These are phyloP conservation scores for Picea sitchensis DNA, from an alignment of 75 land plant genomes.

Conservation along the genomic window DNA sequence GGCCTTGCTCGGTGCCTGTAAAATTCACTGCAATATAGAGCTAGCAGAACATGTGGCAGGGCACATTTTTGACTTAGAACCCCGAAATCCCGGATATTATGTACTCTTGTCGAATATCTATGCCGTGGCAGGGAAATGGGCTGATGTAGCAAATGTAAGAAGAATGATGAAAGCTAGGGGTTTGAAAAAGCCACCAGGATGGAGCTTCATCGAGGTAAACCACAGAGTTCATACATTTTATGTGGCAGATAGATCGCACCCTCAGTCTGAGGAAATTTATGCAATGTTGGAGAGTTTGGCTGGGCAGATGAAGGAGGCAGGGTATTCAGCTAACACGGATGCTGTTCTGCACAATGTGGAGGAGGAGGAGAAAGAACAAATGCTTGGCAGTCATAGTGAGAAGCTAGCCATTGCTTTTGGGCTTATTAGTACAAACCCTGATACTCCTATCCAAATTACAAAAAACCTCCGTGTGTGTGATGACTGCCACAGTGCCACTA, in stretches of 20 bases:
- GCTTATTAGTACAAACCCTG: conserved; percentile 9
- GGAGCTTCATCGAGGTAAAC: conserved; percentile 11
- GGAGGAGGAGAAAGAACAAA: conserved; percentile 6
- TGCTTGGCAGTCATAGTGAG: conserved; percentile 20
- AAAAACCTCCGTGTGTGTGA: conserved; percentile 13
- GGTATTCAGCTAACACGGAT: conserved; percentile 7
- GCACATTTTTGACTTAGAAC: conserved; percentile 11
- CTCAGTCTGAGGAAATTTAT: conserved; percentile 9
- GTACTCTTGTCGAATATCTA: conserved; percentile 20
- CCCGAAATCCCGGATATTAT: conserved; percentile 10
- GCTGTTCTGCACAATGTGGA: conserved; percentile 6
- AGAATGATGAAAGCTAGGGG: background rate
- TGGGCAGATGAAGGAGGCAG: conserved; percentile 7
- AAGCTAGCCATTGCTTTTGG: conserved; percentile 19
- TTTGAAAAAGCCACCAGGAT: conserved; percentile 12
- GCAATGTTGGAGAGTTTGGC: conserved; percentile 3
- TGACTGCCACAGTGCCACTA: conserved; percentile 18
- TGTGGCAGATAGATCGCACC: conserved; percentile 16
- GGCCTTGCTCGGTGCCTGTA: conserved; percentile 18
- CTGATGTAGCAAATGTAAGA: conserved; percentile 8
- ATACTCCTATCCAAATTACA: conserved; percentile 12
- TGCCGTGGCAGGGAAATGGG: conserved; percentile 16
- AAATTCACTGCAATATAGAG: conserved; percentile 7
- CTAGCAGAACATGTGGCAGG: conserved; percentile 6
- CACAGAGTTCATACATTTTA: conserved; percentile 13